A percentile compares a stretch with the other conserved stretches of the same genome.
These are phyloP conservation scores for Pittosporum tobira DNA, from an alignment of 129 eudicot genomes.

Conservation along the genomic window DNA sequence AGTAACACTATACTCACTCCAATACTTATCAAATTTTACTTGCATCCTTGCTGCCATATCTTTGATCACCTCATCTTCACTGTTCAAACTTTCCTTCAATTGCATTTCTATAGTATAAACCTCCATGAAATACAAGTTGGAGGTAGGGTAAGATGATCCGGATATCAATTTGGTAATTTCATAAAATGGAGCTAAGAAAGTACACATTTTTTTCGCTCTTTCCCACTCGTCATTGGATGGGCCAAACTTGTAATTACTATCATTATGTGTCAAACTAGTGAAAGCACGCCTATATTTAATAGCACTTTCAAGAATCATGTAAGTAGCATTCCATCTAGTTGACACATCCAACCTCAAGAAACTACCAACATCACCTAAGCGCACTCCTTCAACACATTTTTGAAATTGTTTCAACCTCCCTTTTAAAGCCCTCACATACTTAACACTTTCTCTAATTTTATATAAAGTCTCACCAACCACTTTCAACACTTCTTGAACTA, in stretches of 20 bases:
- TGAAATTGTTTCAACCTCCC: neutral
- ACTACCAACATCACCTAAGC: neutral
- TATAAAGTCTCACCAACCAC: neutral
- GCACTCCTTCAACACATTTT: neutral
- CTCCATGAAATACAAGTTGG: conserved; percentile 3
- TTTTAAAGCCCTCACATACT: neutral
- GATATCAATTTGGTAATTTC: neutral
- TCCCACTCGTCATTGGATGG: neutral
- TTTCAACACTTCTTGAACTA: neutral
- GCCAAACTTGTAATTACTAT: neutral
- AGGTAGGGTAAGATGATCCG: neutral
- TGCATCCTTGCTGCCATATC: too few species aligned
- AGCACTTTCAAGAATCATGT: neutral
- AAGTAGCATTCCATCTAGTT: neutral
- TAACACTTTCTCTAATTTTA: neutral
- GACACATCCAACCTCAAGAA: neutral
- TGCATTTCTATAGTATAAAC: conserved; percentile 1
- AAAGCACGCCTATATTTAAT: neutral
- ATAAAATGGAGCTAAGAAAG: neutral
- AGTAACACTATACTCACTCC: too few species aligned
- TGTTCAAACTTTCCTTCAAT: neutral
- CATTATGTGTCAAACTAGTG: neutral
- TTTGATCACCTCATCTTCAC: too few species aligned
- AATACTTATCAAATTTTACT: too few species aligned
- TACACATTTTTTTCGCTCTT: neutral